Evolutionary conservation across 2,329 filamentous ascomycete species (phyloP), one percentile per base, ranked within the genome.

Genomic region (Pestalotiopsis sp.): DNA sequence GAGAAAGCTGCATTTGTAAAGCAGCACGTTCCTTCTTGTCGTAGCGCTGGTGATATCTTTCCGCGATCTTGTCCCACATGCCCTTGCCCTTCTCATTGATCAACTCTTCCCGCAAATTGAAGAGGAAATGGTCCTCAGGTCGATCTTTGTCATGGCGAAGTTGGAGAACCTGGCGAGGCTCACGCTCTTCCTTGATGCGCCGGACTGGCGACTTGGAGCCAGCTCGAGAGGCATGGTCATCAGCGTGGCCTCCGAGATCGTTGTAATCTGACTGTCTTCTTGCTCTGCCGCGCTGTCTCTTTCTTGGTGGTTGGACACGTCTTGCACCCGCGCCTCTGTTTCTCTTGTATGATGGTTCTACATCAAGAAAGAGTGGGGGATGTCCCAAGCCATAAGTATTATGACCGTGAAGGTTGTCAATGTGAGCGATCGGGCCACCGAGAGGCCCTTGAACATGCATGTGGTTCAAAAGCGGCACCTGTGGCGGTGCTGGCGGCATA

Each of bases 21-120:
- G 83, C 82, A 63, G 86, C 84, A 71, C 86, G 85, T 49, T 82
- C 80, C 67, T 78, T 78, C 20, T 74, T 74, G 17, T 72, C 68
- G 56, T 68, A 74, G 5, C 78, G 79, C 14, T 78, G 77, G 69
- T 81, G 74, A 69, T 81, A 89, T 68, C 84, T 82, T 4, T 74
- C 75, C 63, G 83, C 81, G 68, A 89, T 88, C 52, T 81, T 80
- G 27, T 86, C 83, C 87, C 87, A 89, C 86, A 89, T 89, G 41
- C 86, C 85, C 71, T 86, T 86, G 17, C 87, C 87, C 72, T 86
- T 86, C 65, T 82, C 80, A 23, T 82, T 73, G 17, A 82, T 78
- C 71, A 84, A 81, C 27, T 82, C 74, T 74, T 82, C 83, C 13
- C 86, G 81, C n/a, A 85, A 81, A 31, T 85, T 78, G 63, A 88